phyloP scores from a whole-genome alignment of 1,139 yeast genomes.

The Kodamaea alishanica region DNA sequence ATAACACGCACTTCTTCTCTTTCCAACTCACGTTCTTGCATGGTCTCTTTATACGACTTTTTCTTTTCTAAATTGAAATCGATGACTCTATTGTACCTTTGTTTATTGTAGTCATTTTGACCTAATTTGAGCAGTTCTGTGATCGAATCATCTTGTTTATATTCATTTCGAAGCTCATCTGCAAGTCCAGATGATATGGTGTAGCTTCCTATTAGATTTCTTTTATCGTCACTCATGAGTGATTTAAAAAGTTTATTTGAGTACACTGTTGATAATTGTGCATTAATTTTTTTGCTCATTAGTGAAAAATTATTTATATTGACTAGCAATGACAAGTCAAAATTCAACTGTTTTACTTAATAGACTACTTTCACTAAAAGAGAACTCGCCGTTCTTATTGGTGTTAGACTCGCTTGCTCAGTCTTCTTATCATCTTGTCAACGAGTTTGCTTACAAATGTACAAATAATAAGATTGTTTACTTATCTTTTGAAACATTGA shows the following conservation, averaged over 20 bases:
- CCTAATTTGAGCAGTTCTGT: slow-evolving; percentile 17
- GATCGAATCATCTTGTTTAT: slow-evolving; percentile 36
- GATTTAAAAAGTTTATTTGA: too few species aligned
- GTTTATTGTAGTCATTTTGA: slow-evolving; percentile 18
- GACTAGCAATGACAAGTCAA: slow-evolving; percentile 37
- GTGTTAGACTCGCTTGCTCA: slow-evolving; percentile 69
- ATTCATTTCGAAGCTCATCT: slow-evolving; percentile 25
- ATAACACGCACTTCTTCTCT: slow-evolving; percentile 27
- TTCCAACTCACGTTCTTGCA: slow-evolving; percentile 33
- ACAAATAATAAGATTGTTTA: slow-evolving; percentile 36
- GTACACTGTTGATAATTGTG: too few species aligned
- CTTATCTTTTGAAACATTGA: slow-evolving; percentile 62
- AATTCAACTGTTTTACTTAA: slow-evolving; percentile 57
- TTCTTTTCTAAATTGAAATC: slow-evolving; percentile 22
- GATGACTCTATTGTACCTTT: slow-evolving; percentile 22
- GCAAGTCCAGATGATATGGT: slow-evolving; percentile 30
- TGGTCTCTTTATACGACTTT: slow-evolving; percentile 33
- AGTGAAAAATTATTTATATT: not conserved
- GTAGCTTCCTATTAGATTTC: slow-evolving; percentile 28
- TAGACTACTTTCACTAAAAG: slow-evolving; percentile 65
- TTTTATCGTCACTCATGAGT: too few species aligned
- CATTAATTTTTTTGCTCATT: not conserved
- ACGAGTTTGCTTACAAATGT: slow-evolving; percentile 51
- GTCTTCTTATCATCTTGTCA: slow-evolving; percentile 52
- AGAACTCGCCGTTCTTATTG: slow-evolving; percentile 67